Evolutionary conservation across 345 rosid genomes (phyloP).

Genomic region (Leavenworthia alabamica): DNA sequence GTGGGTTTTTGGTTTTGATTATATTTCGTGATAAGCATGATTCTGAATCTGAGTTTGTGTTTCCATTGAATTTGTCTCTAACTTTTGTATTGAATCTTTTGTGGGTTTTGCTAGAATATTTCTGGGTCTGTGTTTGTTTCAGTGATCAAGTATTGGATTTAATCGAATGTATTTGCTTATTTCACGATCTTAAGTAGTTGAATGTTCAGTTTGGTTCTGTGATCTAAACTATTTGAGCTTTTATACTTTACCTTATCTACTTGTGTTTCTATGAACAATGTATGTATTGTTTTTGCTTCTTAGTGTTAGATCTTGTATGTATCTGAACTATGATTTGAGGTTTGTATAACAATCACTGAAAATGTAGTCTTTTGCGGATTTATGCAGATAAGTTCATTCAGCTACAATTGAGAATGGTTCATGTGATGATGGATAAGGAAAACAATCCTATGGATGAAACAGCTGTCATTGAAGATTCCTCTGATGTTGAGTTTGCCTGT

Average conservation of each 20-base stretch:
- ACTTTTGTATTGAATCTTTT: neutral
- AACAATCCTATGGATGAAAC: slow-evolving; percentile 31
- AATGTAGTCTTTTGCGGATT: neutral
- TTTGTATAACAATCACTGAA: slow-evolving; percentile 3
- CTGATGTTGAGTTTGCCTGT: slow-evolving; percentile 35
- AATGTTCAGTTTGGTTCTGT: slow-evolving; percentile 6
- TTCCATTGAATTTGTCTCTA: slow-evolving; percentile 11
- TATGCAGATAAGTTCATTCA: slow-evolving; percentile 8
- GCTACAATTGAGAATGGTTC: slow-evolving; percentile 39
- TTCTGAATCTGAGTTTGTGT: slow-evolving; percentile 22
- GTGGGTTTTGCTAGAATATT: slow-evolving; percentile 27
- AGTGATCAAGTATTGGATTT: slow-evolving; percentile 19
- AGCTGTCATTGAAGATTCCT: slow-evolving; percentile 31
- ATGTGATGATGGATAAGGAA: slow-evolving; percentile 26
- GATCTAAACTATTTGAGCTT: slow-evolving; percentile 13
- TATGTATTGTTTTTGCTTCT: slow-evolving; percentile 1
- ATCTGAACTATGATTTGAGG: neutral
- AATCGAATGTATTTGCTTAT: neutral
- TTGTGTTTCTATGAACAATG: slow-evolving; percentile 21
- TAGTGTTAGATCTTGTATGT: slow-evolving; percentile 19
- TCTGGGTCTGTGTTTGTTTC: slow-evolving; percentile 20
- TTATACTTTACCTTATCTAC: neutral
- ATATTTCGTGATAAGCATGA: slow-evolving; percentile 4
- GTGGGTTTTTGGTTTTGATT: slow-evolving; percentile 26
- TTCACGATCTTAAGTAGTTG: slow-evolving; percentile 4